Evolutionary conservation across 2,329 filamentous ascomycete genomes (phyloP).

Genomic region (Metarhizium robertsii): DNA sequence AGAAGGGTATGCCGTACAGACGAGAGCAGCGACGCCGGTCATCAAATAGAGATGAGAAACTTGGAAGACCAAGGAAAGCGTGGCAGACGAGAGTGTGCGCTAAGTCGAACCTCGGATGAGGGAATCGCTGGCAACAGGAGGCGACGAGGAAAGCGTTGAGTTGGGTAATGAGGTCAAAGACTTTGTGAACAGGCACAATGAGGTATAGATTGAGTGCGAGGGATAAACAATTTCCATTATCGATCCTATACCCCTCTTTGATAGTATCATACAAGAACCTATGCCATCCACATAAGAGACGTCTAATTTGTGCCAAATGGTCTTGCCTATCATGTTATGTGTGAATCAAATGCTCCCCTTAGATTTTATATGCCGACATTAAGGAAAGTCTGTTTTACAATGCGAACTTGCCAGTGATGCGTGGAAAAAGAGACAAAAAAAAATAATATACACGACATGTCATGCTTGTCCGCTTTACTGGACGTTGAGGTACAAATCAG

Average conservation of each 20-base stretch:
- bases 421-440: background rate
- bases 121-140: constrained; percentile 13
- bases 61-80: constrained; percentile 12
- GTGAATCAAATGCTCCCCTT: background rate
- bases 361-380: background rate
- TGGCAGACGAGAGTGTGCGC: constrained; percentile 25
- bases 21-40: constrained; percentile 17
- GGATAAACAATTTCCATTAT: background rate
- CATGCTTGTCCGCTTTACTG: constrained; percentile 21
- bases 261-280: constrained; percentile 16
- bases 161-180: background rate
- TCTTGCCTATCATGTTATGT: background rate
- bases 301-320: background rate
- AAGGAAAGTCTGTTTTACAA: background rate
- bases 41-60: constrained; percentile 21
- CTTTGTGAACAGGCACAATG: background rate
- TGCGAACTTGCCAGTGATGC: background rate
- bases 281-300: constrained; percentile 2
- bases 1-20: constrained; percentile 18
- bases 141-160: background rate
- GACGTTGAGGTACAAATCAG: constrained; percentile 53
- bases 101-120: constrained; percentile 27
- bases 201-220: background rate
- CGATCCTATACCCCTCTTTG: constrained; percentile 11
- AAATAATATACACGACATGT: no score